phyloP scores from a whole-genome alignment of 2,329 filamentous ascomycete species.

The Trichophyton benhamiae region DNA sequence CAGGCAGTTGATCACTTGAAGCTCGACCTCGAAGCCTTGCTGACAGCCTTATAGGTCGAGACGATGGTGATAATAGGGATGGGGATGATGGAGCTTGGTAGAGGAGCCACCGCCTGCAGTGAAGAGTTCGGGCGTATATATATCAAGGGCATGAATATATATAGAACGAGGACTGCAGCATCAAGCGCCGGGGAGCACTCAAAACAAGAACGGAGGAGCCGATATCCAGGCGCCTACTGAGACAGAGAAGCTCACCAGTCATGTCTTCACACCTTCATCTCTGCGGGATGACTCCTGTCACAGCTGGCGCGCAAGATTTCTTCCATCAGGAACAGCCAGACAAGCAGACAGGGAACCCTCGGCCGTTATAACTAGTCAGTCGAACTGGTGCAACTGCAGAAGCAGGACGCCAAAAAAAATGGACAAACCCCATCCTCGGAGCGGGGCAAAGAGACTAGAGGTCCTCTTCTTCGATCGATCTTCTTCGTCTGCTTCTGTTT shows the following conservation, averaged over 20 bases:
- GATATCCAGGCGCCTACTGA: neutral
- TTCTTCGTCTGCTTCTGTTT: neutral
- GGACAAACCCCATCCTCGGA: neutral
- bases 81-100: neutral
- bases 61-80: neutral
- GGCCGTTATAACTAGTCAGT: too few relatives aligned
- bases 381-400: too few relatives aligned
- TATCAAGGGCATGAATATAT: neutral
- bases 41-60: neutral
- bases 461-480: neutral
- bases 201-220: neutral
- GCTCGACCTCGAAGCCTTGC: neutral
- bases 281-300: neutral
- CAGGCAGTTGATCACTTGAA: neutral
- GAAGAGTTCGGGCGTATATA: neutral
- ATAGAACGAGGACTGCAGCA: neutral
- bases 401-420: too few relatives aligned
- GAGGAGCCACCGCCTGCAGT: too few relatives aligned
- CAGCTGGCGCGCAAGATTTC: neutral
- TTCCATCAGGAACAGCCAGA: neutral
- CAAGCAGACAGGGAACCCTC: neutral
- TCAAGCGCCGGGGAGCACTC: neutral
- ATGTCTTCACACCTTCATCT: neutral
- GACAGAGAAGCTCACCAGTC: neutral
- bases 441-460: neutral